A percentile compares a stretch with the other conserved stretches of the same genome.
Conservation (phyloP, 169 alveolate species). For the Plasmodium coatneyi region DNA sequence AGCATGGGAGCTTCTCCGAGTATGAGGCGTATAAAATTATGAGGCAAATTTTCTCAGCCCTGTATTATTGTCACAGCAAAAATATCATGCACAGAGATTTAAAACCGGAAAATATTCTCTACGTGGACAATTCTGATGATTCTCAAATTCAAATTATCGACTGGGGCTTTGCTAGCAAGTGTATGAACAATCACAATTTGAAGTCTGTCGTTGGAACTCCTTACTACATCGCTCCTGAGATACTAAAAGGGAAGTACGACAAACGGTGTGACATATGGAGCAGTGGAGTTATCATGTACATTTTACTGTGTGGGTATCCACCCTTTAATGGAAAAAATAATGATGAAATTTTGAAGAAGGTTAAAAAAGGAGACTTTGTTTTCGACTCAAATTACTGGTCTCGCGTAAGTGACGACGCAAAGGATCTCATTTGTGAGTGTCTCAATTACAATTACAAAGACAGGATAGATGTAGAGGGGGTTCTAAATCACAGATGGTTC, state of each 20-base stretch:
- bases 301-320: conserved; percentile 84
- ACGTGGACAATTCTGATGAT: conserved; percentile 87
- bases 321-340: conserved; percentile 92
- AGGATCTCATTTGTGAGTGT: conserved; percentile 88
- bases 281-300: conserved; percentile 92
- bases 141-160: conserved; percentile 94
- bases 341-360: conserved; percentile 87
- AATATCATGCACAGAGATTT: conserved; percentile 96
- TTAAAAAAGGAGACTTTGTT: conserved; percentile 88
- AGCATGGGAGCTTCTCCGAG: conserved; percentile 91
- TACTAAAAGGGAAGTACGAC: conserved; percentile 92
- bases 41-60: conserved; percentile 94
- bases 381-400: conserved; percentile 93
- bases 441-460: conserved; percentile 89
- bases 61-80: conserved; percentile 93
- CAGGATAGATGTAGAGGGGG: conserved; percentile 92
- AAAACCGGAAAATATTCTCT: conserved; percentile 97
- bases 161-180: conserved; percentile 94
- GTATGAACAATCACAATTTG: conserved; percentile 89
- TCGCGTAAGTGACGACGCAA: conserved; percentile 89
- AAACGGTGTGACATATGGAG: conserved; percentile 96
- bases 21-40: conserved; percentile 92
- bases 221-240: conserved; percentile 97
- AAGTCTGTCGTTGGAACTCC: conserved; percentile 94
- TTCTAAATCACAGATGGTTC: conserved; percentile 94